These are phyloP conservation scores for Talaromyces adpressus DNA, from an alignment of 495 filamentous ascomycete species.

Conservation along the genomic window DNA sequence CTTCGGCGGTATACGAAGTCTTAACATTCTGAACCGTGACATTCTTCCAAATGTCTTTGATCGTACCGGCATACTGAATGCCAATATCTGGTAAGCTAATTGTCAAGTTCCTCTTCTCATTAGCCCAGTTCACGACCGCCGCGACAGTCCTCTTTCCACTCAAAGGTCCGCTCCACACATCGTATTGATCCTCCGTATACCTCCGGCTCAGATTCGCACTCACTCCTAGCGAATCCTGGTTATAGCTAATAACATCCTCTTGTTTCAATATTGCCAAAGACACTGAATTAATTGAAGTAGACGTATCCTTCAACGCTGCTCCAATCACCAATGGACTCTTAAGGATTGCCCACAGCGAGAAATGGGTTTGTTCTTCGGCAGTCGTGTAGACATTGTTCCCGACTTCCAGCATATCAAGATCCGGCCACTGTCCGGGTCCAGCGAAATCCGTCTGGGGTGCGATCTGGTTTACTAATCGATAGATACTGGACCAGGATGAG, in stretches of 20 bases:
- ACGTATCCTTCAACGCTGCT: constrained; percentile 30
- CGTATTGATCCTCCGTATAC: constrained; percentile 36
- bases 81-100: constrained; percentile 34
- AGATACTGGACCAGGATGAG: constrained; percentile 43
- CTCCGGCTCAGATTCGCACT: constrained; percentile 29
- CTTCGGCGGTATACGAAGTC: constrained; percentile 27
- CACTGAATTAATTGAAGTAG: constrained; percentile 19
- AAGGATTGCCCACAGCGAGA: constrained; percentile 50
- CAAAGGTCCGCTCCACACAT: constrained; percentile 43
- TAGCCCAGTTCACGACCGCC: constrained; percentile 39
- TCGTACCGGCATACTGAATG: constrained; percentile 26
- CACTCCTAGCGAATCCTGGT: constrained; percentile 45
- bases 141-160: constrained; percentile 30
- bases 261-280: constrained; percentile 39
- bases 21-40: constrained; percentile 21
- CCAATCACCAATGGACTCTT: constrained; percentile 52
- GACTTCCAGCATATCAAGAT: constrained; percentile 50
- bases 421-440: constrained; percentile 41
- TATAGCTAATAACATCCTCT: constrained; percentile 43
- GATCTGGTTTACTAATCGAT: constrained; percentile 41
- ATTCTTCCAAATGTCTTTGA: constrained; percentile 38
- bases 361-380: constrained; percentile 44
- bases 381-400: constrained; percentile 30
- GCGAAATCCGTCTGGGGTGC: constrained; percentile 30
- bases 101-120: constrained; percentile 28